Evolutionary conservation across 352 stramenopile genomes (phyloP), one percentile per base, ranked within the genome.

Genomic region (Phytopythium chamaehyphon): DNA sequence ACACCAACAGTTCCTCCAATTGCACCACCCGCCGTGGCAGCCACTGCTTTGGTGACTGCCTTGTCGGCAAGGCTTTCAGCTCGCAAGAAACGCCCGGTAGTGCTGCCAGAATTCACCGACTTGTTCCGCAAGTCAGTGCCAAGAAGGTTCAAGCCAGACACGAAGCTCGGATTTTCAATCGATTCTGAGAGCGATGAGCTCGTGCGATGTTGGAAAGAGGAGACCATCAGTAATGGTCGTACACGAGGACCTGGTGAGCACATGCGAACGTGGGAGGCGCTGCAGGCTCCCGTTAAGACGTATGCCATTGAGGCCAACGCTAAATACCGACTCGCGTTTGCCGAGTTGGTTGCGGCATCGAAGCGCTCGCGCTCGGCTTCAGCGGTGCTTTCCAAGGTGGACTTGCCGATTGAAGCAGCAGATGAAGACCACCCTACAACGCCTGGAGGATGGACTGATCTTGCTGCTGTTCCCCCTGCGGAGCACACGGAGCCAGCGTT

Each of bases 201-300:
- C 0, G 64, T 90, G 14, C 83, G 83, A 6, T 62, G 73, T n/a
- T 93, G 79, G 78, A 39, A 62, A 21, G 70, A 88, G 23, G 59
- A 88, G 22, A 78, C 76, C 1, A 33, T 68, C 6, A 66, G 64
- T 33, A 75, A 85, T 40, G 74, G 74, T 6, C 60, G 71, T 11
- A 59, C 59, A 14, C 71, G 75, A 16, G 48, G 52, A 6, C 19
- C 59, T 10, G 76, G 72, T 12, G 63, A 82, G n/a, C 54, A 31
- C 14, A 86, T 86, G 79, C 67, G 73, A n/a, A 88, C 79, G 23
- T 90, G 79, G 79, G 76, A 90, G 54, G 76, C 76, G 1, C 70
- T 88, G 33, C 71, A 84, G 49, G 79, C 76, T 1, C 76, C 74
- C 2, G 68, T 90, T 22, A 90, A 86, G 55, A 82, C 64, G 55